A percentile compares a stretch with the other conserved stretches of the same genome.
phyloP scores from a whole-genome alignment of 2,329 filamentous ascomycete species.

The Phoma herbarum region DNA sequence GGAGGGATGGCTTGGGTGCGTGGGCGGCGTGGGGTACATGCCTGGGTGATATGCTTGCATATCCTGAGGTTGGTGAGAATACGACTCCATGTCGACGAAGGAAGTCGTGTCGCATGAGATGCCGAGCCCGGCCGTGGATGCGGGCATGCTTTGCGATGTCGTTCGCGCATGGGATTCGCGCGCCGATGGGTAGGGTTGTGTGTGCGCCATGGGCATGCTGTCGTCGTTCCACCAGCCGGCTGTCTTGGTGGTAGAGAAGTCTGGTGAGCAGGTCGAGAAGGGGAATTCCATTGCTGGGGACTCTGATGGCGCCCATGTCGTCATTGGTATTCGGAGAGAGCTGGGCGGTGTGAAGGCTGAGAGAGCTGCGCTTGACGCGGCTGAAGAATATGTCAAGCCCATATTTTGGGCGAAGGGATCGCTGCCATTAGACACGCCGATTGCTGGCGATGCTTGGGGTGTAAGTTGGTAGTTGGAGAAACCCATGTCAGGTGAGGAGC shows the following conservation, averaged over 20 bases:
- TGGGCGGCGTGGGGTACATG: conserved; percentile 11
- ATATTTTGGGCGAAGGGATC: conserved; percentile 39
- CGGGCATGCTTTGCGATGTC: conserved; percentile 26
- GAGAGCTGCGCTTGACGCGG: conserved; percentile 38
- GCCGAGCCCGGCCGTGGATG: conserved; percentile 39
- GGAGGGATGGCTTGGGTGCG: conserved; percentile 1
- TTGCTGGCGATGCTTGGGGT: conserved; percentile 44
- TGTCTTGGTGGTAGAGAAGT: conserved; percentile 36
- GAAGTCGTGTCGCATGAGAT: conserved; percentile 35
- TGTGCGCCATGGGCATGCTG: conserved; percentile 28
- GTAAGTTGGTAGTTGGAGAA: conserved; percentile 48
- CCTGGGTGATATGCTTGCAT: conserved; percentile 10
- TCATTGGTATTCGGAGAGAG: conserved; percentile 41
- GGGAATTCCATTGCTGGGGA: conserved; percentile 42
- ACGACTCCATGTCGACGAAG: conserved; percentile 30
- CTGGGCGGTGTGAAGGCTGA: conserved; percentile 52
- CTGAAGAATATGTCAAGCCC: conserved; percentile 26
- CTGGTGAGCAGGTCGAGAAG: conserved; percentile 41
- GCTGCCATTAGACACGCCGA: conserved; percentile 31
- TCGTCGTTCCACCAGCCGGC: conserved; percentile 41
- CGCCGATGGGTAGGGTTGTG: conserved; percentile 25
- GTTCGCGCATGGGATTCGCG: conserved; percentile 32
- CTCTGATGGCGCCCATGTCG: conserved; percentile 43
- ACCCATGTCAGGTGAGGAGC: conserved; percentile 27
- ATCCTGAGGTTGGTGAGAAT: conserved; percentile 23